Percentiles rank a stretch among this genome's conserved stretches.
These are phyloP conservation scores for Saturnispora kantuleensis DNA, from an alignment of 805 yeast genomes.

Conservation along the genomic window DNA sequence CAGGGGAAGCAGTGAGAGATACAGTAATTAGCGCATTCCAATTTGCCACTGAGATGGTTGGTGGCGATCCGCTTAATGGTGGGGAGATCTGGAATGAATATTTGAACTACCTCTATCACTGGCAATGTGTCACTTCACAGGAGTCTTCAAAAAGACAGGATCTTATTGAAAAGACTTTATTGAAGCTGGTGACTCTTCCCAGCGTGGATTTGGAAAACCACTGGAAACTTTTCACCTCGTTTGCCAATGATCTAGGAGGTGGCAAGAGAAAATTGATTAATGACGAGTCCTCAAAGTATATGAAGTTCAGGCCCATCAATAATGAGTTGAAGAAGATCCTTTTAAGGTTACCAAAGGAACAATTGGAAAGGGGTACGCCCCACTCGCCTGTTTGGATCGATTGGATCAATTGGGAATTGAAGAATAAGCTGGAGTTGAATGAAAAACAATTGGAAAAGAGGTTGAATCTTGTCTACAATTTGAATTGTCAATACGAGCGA, in stretches of 20 bases:
- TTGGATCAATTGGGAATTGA: slow-evolving; percentile 75
- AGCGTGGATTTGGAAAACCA: slow-evolving; percentile 60
- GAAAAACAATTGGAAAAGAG: slow-evolving; percentile 44
- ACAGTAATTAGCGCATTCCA: slow-evolving; percentile 75
- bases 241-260: slow-evolving; percentile 58
- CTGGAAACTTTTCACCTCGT: slow-evolving; percentile 73
- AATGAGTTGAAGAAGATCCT: slow-evolving; percentile 60
- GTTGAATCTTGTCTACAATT: slow-evolving; percentile 60
- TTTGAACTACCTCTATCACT: slow-evolving; percentile 61
- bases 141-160: slow-evolving; percentile 79
- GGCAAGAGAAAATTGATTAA: slow-evolving; percentile 72
- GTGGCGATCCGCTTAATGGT: slow-evolving; percentile 57
- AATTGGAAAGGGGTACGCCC: slow-evolving; percentile 15
- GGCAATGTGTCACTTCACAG: slow-evolving; percentile 75
- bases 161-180: slow-evolving; percentile 61
- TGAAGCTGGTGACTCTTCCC: slow-evolving; percentile 67
- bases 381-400: slow-evolving; percentile 53
- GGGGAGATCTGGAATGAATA: slow-evolving; percentile 75
- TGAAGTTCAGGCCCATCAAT: slow-evolving; percentile 74
- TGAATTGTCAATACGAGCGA: slow-evolving; percentile 51
- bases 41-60: slow-evolving; percentile 68
- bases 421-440: slow-evolving; percentile 54
- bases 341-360: slow-evolving; percentile 11
- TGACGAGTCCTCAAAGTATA: slow-evolving; percentile 73
- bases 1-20: slow-evolving; percentile 71